These are phyloP conservation scores for Juglanconis oblonga DNA, from an alignment of 2,329 filamentous ascomycete species.

Conservation along the genomic window DNA sequence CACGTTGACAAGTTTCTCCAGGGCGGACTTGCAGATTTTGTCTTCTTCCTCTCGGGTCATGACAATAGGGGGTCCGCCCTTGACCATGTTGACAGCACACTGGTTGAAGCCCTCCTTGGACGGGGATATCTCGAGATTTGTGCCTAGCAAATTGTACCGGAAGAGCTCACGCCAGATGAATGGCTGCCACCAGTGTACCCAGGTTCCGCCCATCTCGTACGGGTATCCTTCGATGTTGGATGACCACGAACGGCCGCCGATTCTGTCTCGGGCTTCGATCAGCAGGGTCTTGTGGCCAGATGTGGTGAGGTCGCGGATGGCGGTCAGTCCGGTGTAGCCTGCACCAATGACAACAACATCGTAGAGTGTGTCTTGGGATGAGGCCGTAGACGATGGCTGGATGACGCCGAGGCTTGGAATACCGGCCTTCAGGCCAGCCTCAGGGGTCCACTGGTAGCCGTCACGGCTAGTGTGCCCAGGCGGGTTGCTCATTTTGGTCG, in stretches of 20 bases:
- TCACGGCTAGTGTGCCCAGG: constrained; percentile 15
- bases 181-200: constrained; percentile 44
- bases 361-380: constrained; percentile 1
- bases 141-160: constrained; percentile 40
- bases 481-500: constrained; percentile 3
- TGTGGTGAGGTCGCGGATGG: constrained; percentile 26
- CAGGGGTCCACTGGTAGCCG: constrained; percentile 20
- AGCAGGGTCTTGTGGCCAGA: constrained; percentile 37
- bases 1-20: constrained; percentile 44
- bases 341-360: constrained; percentile 30
- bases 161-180: constrained; percentile 43
- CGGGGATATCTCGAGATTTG: constrained; percentile 36
- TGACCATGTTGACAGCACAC: constrained; percentile 32
- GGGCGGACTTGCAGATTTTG: constrained; percentile 28
- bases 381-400: constrained; percentile 2
- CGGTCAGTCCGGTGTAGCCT: constrained; percentile 30
- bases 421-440: constrained; percentile 15
- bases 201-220: constrained; percentile 49
- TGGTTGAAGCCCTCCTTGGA: constrained; percentile 37
- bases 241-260: constrained; percentile 46
- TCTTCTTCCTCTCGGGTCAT: constrained; percentile 43
- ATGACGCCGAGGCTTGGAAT: constrained; percentile 16
- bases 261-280: constrained; percentile 44
- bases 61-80: constrained; percentile 3
- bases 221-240: constrained; percentile 40